A percentile compares a stretch with the other conserved stretches of the same genome.
These are phyloP conservation scores for Zhuliangozyma parablackwelliae DNA, from an alignment of 1,139 yeast species.

Conservation along the genomic window DNA sequence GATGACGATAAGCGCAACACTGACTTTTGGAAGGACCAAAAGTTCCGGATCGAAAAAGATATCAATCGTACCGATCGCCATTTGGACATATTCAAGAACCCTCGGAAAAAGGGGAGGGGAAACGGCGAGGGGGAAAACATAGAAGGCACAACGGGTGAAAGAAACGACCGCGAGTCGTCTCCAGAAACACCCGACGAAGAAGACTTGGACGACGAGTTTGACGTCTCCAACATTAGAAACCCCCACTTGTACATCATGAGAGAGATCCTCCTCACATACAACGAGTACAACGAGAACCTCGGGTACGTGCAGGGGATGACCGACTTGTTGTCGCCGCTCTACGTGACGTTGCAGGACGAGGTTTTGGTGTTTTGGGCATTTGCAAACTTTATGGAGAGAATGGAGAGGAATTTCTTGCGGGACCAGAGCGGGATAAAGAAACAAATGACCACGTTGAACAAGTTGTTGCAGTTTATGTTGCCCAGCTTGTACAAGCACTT, in stretches of 20 bases:
- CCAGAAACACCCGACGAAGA: constrained; percentile 50
- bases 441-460: constrained; percentile 80
- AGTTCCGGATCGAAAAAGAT: constrained; percentile 86
- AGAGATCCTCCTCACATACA: constrained; percentile 79
- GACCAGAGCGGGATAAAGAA: constrained; percentile 91
- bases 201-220: constrained; percentile 45
- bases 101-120: constrained; percentile 15
- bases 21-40: constrained; percentile 84
- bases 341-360: constrained; percentile 75
- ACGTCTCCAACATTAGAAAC: constrained; percentile 51
- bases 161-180: constrained; percentile 24
- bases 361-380: constrained; percentile 85
- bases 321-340: constrained; percentile 83
- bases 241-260: constrained; percentile 68
- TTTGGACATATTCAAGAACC: constrained; percentile 53
- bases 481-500: constrained; percentile 81
- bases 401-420: constrained; percentile 90
- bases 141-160: too few species aligned
- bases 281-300: constrained; percentile 73
- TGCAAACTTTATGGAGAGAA: constrained; percentile 81
- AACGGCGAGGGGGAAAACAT: neutral
- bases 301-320: constrained; percentile 99
- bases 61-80: constrained; percentile 88
- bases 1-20: constrained; percentile 53
- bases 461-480: constrained; percentile 80